phyloP scores from a whole-genome alignment of 2,329 filamentous ascomycete species.

The Didymellaceae sp. region DNA sequence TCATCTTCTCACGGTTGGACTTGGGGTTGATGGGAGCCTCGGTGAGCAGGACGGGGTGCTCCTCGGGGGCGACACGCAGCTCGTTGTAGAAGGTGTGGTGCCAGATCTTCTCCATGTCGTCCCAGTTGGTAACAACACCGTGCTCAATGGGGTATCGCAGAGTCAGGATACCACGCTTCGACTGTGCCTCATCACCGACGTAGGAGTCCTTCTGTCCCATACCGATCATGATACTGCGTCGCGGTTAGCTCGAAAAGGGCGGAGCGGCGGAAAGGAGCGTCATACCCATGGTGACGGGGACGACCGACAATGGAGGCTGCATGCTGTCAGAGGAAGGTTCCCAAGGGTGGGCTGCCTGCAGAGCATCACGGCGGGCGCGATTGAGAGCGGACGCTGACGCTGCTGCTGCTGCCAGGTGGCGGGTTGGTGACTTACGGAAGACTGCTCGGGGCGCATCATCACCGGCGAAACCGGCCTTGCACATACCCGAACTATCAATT shows the following conservation, averaged over 20 bases:
- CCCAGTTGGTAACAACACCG: conserved; percentile 99
- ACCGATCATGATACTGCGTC: conserved; percentile 97
- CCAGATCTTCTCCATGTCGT: conserved; percentile 99
- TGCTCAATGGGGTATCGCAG: conserved; percentile 99
- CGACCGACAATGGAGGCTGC: conserved; percentile 98
- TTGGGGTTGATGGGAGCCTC: conserved; percentile 99
- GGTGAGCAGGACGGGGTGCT: conserved; percentile 98
- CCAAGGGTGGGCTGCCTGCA: conserved; percentile 17
- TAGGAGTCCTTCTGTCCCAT: conserved; percentile 99
- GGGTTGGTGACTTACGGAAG: conserved; percentile 82
- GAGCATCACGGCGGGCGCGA: conserved; percentile 5
- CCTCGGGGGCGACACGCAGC: conserved; percentile 98
- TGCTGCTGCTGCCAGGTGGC: conserved; percentile 17
- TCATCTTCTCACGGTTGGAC: conserved; percentile 99
- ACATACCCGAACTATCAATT: conserved; percentile 93
- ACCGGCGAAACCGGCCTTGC: conserved; percentile 99
- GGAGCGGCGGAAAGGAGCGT: conserved; percentile 37
- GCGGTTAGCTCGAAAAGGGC: conserved; percentile 48
- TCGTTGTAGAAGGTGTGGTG: conserved; percentile 99
- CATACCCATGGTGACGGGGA: conserved; percentile 99
- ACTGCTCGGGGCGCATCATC: conserved; percentile 99
- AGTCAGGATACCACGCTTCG: conserved; percentile 99
- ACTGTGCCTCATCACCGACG: conserved; percentile 99
- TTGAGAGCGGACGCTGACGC: conserved; percentile 11
- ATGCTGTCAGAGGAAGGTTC: conserved; percentile 31